Evolutionary conservation across 1,284 basidiomycete genomes (phyloP).

Genomic region (Cryptococcus sp.): DNA sequence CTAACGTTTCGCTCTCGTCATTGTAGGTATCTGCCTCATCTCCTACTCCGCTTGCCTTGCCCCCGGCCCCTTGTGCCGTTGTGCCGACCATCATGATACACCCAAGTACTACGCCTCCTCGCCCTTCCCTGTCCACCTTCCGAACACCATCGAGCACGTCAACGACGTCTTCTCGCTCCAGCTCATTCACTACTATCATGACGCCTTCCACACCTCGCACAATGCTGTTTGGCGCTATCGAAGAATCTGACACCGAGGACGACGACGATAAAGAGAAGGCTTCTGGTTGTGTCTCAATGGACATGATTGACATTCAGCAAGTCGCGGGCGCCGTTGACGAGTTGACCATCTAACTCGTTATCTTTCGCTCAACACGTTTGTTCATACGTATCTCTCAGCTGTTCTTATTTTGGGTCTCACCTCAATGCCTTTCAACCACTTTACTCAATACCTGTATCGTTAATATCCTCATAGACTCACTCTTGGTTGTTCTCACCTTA

Average conservation of each 20-base stretch:
- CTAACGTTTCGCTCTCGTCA: too few relatives aligned
- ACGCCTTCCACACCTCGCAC: conserved; percentile 15
- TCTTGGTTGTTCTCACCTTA: too few relatives aligned
- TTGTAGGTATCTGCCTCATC: too few relatives aligned
- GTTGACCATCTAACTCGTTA: neutral
- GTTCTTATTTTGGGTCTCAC: neutral
- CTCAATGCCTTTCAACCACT: neutral
- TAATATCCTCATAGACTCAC: too few relatives aligned
- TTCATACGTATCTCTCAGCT: neutral
- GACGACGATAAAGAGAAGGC: neutral
- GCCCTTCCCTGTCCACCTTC: conserved; percentile 16
- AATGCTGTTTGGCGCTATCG: conserved; percentile 8
- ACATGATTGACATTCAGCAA: neutral
- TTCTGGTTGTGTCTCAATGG: neutral
- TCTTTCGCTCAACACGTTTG: neutral
- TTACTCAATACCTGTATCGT: too few relatives aligned
- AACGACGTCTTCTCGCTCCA: conserved; percentile 9
- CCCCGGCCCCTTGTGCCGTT: neutral
- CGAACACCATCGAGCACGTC: conserved; percentile 1
- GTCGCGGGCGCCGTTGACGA: neutral
- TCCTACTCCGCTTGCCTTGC: neutral
- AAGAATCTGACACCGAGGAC: conserved; percentile 8
- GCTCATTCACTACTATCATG: conserved; percentile 10
- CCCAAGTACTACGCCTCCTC: conserved; percentile 15
- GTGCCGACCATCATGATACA: conserved; percentile 19